Base-by-base conservation (phyloP, 2,329 filamentous ascomycete genomes). In the Phaeosphaeriaceae sp. region DNA sequence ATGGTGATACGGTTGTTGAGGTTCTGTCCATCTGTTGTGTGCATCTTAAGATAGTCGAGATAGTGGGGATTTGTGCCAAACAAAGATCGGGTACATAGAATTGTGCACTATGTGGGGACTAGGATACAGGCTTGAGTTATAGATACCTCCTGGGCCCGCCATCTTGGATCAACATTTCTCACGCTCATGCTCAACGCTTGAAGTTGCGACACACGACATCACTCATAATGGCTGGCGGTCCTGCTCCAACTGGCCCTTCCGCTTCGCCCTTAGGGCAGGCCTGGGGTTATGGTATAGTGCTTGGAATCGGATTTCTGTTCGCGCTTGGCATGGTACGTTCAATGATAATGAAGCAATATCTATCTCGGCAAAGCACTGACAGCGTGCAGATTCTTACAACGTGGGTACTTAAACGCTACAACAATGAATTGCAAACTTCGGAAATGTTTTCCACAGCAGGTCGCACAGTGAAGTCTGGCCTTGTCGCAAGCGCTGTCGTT, bases 261-360 rank as follows among this genome's bases (percentile, higher is more conserved):
- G 60, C 60, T 30, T 61, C 56, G n/a, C 63, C 64, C 40, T 41
- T 67, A 20, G 61, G 63, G 3, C 64, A 64, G 46, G 63, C 47
- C 44, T 66, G 64, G 64, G 66, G 66, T n/a, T 71, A 71, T 61
- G 67, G 67, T 13, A 65, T 70, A 26, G 60, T 71, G 9, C 54
- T 71, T 46, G 67, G 67, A 33, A 44, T 71, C 21, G 67, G 67
- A 1, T 68, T 68, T 16, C 46, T 67, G 20, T 67, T 67, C 26
- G 63, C 63, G 6, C 56, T 67, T 49, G 63, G 60, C 43, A 68
- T 67, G 66, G 64, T 62, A 50, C 3, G 53, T 51, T 17, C 16
- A 35, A 18, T 15, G 5, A 20, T 3, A 16, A 15, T 18, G 29
- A 26, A 26, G 11, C 7, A 2, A 11, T 11, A 26, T 26, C 11